Conservation (phyloP, 352 stramenopile genomes). For the Phytophthora kernoviae region DNA sequence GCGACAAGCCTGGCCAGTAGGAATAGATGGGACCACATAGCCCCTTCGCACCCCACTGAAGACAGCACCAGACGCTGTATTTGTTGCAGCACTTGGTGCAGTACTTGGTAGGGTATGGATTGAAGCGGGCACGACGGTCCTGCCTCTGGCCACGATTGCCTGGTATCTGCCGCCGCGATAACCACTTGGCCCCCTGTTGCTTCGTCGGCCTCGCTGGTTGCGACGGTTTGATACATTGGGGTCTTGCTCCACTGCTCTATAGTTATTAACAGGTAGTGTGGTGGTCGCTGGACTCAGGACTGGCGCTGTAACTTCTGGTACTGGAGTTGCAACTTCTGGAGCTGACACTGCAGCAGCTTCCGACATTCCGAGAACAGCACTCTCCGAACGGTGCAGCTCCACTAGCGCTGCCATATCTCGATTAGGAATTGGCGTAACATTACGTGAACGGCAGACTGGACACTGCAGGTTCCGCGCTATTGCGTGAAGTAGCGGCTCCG, state of each 20-base stretch:
- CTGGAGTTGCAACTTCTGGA: background rate
- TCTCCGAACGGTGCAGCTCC: slow-evolving; percentile 22
- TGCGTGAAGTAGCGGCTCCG: slow-evolving; percentile 9
- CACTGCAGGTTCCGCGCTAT: slow-evolving; percentile 12
- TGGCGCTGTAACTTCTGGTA: no score
- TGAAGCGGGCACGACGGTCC: background rate
- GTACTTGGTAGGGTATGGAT: no score
- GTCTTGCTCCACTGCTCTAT: no score
- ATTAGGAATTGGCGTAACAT: slow-evolving; percentile 12
- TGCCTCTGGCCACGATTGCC: background rate
- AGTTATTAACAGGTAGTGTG: no score
- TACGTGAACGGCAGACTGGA: slow-evolving; percentile 17
- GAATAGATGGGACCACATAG: no score
- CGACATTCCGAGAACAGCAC: slow-evolving; percentile 12
- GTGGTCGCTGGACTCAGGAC: no score
- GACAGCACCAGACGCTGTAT: no score
- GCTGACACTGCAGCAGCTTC: slow-evolving; percentile 2
- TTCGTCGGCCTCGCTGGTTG: no score
- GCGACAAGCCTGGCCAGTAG: no score
- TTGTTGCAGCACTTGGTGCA: no score
- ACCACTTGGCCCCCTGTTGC: background rate
- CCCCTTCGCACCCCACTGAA: no score
- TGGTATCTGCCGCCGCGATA: background rate
- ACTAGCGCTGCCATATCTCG: slow-evolving; percentile 27
- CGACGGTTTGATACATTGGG: no score